Conservation (phyloP, 495 filamentous ascomycete species). For the Parmelia sp. region DNA sequence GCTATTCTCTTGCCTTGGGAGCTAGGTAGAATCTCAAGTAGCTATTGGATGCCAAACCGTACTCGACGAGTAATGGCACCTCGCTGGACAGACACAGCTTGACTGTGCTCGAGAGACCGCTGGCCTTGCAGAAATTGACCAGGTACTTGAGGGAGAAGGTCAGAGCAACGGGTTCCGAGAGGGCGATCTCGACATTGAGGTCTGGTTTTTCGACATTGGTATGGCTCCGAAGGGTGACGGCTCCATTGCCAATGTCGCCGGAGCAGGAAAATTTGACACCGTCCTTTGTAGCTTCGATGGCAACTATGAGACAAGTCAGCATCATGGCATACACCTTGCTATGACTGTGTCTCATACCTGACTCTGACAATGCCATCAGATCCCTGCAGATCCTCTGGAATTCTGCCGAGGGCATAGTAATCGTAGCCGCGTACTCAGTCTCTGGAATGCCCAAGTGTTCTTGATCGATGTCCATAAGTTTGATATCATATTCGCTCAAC, state of each 20-base stretch:
- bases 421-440: slow-evolving; percentile 90
- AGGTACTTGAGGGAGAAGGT: slow-evolving; percentile 99
- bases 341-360: slow-evolving; percentile 53
- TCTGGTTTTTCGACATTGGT: slow-evolving; percentile 87
- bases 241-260: slow-evolving; percentile 93
- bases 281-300: slow-evolving; percentile 95
- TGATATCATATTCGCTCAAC: slow-evolving; percentile 97
- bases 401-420: slow-evolving; percentile 80
- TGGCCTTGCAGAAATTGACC: slow-evolving; percentile 99
- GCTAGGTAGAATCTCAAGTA: slow-evolving; percentile 95
- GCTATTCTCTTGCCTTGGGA: slow-evolving; percentile 65
- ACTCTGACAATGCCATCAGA: slow-evolving; percentile 85
- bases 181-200: slow-evolving; percentile 76
- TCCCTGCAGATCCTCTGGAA: slow-evolving; percentile 95
- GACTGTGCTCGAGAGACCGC: slow-evolving; percentile 71
- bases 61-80: slow-evolving; percentile 94
- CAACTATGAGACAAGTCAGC: slow-evolving; percentile 48
- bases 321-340: not conserved
- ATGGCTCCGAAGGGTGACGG: slow-evolving; percentile 85
- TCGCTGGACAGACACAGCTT: slow-evolving; percentile 92
- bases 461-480: slow-evolving; percentile 99
- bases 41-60: slow-evolving; percentile 71
- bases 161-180: slow-evolving; percentile 86
- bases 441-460: slow-evolving; percentile 98
- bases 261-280: slow-evolving; percentile 91